Conservation (phyloP, 192 early-diverging fungal genomes). For the Neocallimastix lanati region DNA sequence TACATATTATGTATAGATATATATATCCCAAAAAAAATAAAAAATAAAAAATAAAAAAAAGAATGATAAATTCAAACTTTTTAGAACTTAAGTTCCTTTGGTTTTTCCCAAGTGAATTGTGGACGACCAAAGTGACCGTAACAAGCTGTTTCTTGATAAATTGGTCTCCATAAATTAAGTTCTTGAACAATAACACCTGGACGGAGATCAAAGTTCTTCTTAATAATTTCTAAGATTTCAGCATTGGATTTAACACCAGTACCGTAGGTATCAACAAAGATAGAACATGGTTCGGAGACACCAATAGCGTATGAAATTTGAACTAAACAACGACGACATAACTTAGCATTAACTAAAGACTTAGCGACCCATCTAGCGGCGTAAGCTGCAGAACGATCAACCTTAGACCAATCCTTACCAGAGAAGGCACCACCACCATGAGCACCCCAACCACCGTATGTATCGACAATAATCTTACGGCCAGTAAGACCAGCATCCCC, state of each 20-base stretch:
- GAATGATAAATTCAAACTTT: too few species aligned
- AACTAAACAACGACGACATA: conserved; percentile 80
- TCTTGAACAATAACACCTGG: conserved; percentile 97
- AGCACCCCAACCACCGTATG: conserved; percentile 86
- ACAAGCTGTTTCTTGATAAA: conserved; percentile 88
- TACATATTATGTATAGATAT: too few species aligned
- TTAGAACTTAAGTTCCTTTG: conserved; percentile 41
- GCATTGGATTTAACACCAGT: conserved; percentile 75
- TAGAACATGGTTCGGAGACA: conserved; percentile 89
- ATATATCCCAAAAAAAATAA: too few species aligned
- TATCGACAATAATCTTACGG: conserved; percentile 80
- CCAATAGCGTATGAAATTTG: conserved; percentile 98
- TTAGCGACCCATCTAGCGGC: conserved; percentile 96
- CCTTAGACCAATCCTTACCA: conserved; percentile 99
- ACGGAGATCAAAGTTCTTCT: conserved; percentile 96
- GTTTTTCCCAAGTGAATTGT: conserved; percentile 88
- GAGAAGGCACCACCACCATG: conserved; percentile 99
- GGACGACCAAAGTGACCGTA: conserved; percentile 89
- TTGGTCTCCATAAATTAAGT: conserved; percentile 94
- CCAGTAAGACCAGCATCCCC: conserved; percentile 99
- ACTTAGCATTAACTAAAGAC: conserved; percentile 80
- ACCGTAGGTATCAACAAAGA: conserved; percentile 93
- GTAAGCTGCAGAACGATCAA: conserved; percentile 96
- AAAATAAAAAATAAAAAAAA: too few species aligned
- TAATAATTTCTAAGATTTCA: conserved; percentile 84